A percentile compares a stretch with the other conserved stretches of the same genome.
Conservation (phyloP, 2,329 filamentous ascomycete species). For the Byssochlamys sp. region DNA sequence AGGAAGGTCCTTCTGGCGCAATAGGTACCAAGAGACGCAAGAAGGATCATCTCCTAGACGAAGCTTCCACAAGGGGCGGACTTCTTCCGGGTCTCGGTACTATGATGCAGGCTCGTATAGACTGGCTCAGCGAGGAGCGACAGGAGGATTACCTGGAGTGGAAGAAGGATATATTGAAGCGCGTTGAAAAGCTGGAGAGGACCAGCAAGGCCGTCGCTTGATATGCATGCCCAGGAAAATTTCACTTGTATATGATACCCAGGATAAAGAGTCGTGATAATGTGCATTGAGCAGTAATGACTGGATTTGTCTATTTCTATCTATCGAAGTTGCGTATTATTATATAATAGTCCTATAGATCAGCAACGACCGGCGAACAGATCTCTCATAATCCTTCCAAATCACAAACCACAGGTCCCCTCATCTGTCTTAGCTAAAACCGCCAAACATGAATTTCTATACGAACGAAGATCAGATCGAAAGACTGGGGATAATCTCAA, state of each 20-base stretch:
- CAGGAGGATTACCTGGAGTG: constrained; percentile 33
- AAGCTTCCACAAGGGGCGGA: constrained; percentile 20
- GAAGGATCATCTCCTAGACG: constrained; percentile 5
- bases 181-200: constrained; percentile 25
- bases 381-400: background rate
- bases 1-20: constrained; percentile 19
- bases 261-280: background rate
- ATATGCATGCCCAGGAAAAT: background rate
- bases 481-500: constrained; percentile 30
- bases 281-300: background rate
- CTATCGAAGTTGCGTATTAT: too few relatives aligned
- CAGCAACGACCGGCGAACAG: background rate
- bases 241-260: constrained; percentile 1
- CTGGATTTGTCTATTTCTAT: background rate
- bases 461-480: background rate
- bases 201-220: background rate
- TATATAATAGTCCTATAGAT: background rate
- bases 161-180: constrained; percentile 33
- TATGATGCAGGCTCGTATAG: constrained; percentile 42
- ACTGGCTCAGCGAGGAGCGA: constrained; percentile 38
- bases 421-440: background rate
- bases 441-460: background rate
- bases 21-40: constrained; percentile 19
- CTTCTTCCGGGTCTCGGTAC: constrained; percentile 40
- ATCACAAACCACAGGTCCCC: background rate